Evolutionary conservation across 352 stramenopile species (phyloP).

Genomic region (Pythium coloratum): DNA sequence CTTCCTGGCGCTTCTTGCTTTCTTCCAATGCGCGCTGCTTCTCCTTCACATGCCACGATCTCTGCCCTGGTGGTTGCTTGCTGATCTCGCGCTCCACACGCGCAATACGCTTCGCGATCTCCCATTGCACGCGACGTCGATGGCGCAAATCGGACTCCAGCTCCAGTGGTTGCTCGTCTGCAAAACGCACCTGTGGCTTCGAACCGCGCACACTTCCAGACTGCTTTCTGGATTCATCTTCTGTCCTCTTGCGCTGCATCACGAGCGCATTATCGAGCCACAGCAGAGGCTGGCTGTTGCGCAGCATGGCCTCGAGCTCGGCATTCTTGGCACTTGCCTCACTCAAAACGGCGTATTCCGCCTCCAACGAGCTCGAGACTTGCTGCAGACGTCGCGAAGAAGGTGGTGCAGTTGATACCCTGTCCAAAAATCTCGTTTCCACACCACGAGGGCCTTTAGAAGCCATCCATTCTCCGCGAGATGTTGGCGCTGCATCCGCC

Average conservation of each 20-base stretch:
- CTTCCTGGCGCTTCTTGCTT: conserved; percentile 10
- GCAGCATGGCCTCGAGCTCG: conserved; percentile 47
- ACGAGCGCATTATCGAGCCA: conserved; percentile 53
- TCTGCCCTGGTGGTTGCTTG: conserved; percentile 41
- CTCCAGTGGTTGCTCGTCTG: conserved; percentile 15
- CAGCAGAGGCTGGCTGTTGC: conserved; percentile 46
- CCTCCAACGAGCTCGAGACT: conserved; percentile 32
- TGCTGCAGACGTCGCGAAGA: conserved; percentile 10
- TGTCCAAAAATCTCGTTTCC: not conserved
- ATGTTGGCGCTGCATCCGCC: not conserved
- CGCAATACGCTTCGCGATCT: conserved; percentile 68
- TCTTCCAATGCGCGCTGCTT: conserved; percentile 30
- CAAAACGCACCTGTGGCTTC: not conserved
- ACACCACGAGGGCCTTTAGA: not conserved
- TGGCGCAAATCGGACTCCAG: conserved; percentile 37
- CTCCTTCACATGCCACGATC: conserved; percentile 55
- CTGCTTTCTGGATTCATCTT: not conserved
- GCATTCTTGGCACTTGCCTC: conserved; percentile 50
- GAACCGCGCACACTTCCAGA: not conserved
- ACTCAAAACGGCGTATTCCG: conserved; percentile 54
- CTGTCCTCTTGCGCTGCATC: conserved; percentile 30
- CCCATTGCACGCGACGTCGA: conserved; percentile 59
- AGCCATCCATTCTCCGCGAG: not conserved
- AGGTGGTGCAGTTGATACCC: not conserved
- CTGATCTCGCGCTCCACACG: conserved; percentile 64